Conservation (phyloP, 2,329 filamentous ascomycete genomes). For the Aureobasidium sp. region DNA sequence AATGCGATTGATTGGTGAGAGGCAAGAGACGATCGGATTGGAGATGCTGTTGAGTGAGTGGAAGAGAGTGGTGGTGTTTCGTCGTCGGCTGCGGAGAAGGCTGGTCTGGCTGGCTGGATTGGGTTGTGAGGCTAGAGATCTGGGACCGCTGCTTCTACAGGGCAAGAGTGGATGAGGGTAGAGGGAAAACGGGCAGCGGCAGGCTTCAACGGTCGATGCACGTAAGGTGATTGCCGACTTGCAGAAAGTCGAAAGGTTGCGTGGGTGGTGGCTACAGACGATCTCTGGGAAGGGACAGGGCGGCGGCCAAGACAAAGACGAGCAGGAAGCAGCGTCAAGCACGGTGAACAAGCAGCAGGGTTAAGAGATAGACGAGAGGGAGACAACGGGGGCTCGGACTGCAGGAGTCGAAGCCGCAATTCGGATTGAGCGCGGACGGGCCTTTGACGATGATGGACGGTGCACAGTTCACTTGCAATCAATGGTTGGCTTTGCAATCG, state of each 20-base stretch:
- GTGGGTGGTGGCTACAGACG: background rate
- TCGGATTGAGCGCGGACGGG: background rate
- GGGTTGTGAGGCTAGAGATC: background rate
- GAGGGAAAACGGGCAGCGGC: conserved; percentile 11
- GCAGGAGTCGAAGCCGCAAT: background rate
- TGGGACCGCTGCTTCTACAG: background rate
- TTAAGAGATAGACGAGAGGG: background rate
- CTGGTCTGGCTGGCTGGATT: conserved; percentile 6
- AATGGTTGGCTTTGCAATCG: background rate
- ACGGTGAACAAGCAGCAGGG: conserved; percentile 5
- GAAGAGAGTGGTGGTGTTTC: background rate
- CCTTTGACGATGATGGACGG: background rate
- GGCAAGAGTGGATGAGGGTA: conserved; percentile 8
- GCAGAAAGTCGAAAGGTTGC: background rate
- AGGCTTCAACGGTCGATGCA: conserved; percentile 13
- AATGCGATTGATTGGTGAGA: background rate
- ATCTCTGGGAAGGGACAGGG: background rate
- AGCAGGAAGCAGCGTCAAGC: background rate
- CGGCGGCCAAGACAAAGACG: conserved; percentile 10
- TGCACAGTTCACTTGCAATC: conserved; percentile 3
- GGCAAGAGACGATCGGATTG: background rate
- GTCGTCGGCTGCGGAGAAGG: conserved; percentile 9
- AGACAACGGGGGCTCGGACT: background rate
- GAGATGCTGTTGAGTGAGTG: background rate
- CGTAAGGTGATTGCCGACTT: conserved; percentile 5